phyloP scores from a whole-genome alignment of 2,329 filamentous ascomycete species.

The Xylaria sp. region DNA sequence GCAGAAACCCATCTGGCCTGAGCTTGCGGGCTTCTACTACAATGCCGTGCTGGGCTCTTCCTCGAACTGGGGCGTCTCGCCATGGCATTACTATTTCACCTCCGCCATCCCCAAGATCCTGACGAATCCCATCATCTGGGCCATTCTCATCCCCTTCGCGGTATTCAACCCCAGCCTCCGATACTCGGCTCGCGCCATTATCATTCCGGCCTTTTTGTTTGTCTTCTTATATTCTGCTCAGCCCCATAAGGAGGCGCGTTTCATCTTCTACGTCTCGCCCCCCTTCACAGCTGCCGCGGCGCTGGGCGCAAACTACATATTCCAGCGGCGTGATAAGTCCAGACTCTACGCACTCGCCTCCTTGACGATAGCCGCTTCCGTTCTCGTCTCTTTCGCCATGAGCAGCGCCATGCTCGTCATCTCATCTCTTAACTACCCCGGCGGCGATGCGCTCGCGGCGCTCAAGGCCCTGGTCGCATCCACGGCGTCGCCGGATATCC shows the following conservation, averaged over 20 bases:
- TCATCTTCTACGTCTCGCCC: conserved; percentile 85
- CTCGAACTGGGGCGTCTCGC: conserved; percentile 79
- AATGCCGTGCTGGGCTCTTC: conserved; percentile 83
- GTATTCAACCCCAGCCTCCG: conserved; percentile 44
- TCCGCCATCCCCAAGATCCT: conserved; percentile 78
- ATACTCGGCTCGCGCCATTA: conserved; percentile 42
- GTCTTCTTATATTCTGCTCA: conserved; percentile 77
- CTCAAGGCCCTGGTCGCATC: conserved; percentile 40
- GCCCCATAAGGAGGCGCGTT: conserved; percentile 94
- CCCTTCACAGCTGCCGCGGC: conserved; percentile 72
- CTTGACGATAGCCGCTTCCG: conserved; percentile 52
- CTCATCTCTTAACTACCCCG: conserved; percentile 89
- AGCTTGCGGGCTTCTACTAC: conserved; percentile 82
- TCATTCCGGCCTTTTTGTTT: conserved; percentile 66
- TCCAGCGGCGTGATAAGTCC: conserved; percentile 59
- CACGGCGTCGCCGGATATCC: conserved; percentile 26
- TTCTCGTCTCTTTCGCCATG: conserved; percentile 53
- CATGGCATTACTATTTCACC: conserved; percentile 80
- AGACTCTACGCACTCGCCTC: conserved; percentile 50
- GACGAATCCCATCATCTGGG: conserved; percentile 66
- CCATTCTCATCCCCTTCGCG: conserved; percentile 51
- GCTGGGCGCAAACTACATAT: conserved; percentile 66
- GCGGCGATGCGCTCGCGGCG: conserved; percentile 67
- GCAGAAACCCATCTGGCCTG: conserved; percentile 83
- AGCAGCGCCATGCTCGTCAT: conserved; percentile 66